Percentiles rank a stretch among this genome's conserved stretches.
Evolutionary conservation across 2,329 filamentous ascomycete genomes (phyloP).

Genomic region (Proliferodiscus dingleyae): DNA sequence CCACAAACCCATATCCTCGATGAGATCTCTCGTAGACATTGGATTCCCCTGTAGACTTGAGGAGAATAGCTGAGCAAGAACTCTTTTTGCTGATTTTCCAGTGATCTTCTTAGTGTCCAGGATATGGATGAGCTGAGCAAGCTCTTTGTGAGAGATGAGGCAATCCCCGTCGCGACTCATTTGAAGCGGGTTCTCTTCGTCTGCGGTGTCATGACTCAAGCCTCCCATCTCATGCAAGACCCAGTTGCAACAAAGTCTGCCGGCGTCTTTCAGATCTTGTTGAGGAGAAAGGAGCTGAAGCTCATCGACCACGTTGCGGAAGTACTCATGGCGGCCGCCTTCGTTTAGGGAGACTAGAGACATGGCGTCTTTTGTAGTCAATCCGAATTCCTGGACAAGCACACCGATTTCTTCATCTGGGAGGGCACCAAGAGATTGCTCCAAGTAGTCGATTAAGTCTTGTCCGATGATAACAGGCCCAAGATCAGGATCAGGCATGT

Average conservation of each 20-base stretch:
- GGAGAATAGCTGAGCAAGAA: conserved; percentile 50
- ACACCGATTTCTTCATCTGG: conserved; percentile 66
- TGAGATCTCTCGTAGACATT: conserved; percentile 44
- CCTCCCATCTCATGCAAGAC: conserved; percentile 72
- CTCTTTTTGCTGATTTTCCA: conserved; percentile 53
- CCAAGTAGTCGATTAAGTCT: conserved; percentile 63
- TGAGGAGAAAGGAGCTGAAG: conserved; percentile 8
- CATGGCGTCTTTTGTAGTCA: conserved; percentile 78
- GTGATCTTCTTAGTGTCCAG: conserved; percentile 42
- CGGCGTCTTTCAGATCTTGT: conserved; percentile 28
- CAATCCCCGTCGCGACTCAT: conserved; percentile 24
- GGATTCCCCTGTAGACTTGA: conserved; percentile 33
- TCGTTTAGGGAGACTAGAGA: conserved; percentile 73
- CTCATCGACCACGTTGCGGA: conserved; percentile 58
- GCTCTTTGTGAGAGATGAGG: conserved; percentile 21
- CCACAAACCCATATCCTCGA: conserved; percentile 51
- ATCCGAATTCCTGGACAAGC: conserved; percentile 57
- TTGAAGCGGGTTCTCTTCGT: conserved; percentile 22
- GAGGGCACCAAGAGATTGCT: conserved; percentile 58
- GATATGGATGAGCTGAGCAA: conserved; percentile 41
- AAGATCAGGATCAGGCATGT: conserved; percentile 96
- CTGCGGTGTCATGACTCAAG: conserved; percentile 46
- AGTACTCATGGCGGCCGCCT: conserved; percentile 77
- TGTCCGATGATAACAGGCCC: conserved; percentile 69
- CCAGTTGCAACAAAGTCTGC: conserved; percentile 56